Evolutionary conservation across 768 basidiomycete genomes (phyloP).

Genomic region (Pleurotus tuber-regium): DNA sequence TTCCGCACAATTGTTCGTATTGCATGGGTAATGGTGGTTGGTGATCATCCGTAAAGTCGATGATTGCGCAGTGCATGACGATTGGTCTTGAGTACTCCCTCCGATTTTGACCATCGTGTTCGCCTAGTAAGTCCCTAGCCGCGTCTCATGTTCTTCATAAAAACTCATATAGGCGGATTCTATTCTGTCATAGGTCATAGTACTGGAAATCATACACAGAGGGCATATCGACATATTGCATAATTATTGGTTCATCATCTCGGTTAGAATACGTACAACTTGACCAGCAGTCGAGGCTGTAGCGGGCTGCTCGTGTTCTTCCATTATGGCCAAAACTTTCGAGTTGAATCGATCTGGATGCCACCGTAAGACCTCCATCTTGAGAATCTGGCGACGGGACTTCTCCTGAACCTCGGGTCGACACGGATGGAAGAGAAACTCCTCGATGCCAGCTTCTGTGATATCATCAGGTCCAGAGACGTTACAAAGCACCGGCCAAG

Average conservation of each 20-base stretch:
- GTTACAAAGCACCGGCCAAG: constrained; percentile 40
- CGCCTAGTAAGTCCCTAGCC: no score
- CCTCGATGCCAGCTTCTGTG: constrained; percentile 27
- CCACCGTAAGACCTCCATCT: constrained; percentile 47
- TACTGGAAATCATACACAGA: no score
- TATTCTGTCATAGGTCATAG: no score
- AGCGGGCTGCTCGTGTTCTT: constrained; percentile 25
- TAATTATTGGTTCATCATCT: constrained; percentile 17
- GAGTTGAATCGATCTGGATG: constrained; percentile 54
- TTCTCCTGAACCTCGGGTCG: constrained; percentile 28
- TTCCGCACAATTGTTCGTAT: no score
- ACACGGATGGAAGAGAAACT: constrained; percentile 39
- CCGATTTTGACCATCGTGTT: no score
- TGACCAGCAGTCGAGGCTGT: constrained; percentile 35
- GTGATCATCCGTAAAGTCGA: no score
- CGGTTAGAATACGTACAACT: constrained; percentile 39
- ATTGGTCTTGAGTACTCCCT: no score
- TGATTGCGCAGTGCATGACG: no score
- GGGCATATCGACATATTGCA: constrained; percentile 1
- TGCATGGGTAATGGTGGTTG: no score
- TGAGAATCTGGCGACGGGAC: constrained; percentile 32
- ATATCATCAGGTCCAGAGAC: constrained; percentile 27
- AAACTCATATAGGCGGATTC: no score
- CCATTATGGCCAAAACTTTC: constrained; percentile 32
- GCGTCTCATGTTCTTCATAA: no score